Base-by-base conservation (phyloP, 345 rosid genomes). In the Acer campestre region DNA sequence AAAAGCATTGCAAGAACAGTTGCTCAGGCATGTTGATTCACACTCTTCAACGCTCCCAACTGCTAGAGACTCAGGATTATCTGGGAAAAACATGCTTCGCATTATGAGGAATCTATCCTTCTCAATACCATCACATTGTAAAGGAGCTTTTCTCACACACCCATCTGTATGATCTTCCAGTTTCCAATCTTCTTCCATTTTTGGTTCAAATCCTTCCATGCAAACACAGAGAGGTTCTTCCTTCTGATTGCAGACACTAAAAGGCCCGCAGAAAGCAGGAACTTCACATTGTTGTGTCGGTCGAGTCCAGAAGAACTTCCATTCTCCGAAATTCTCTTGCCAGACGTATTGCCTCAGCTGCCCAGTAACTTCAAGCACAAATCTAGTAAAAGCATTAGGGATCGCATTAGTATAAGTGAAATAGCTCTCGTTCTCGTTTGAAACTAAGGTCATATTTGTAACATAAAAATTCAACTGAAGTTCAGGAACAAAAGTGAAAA, bases 1-100 rank as follows among this genome's bases (percentile, higher is more conserved):
- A 70, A 58, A 80, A 77, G 81, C 86, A 46, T 67, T 77, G 61
- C 83, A 83, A 22, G 81, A 58, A 71, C 83, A 83, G 29, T 66
- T 67, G 9, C 68, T 48, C 75, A 80, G 65, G 73, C 83, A 80
- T 35, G 70, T 22, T 2, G 51, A 63, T 65, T 77, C 73, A 62
- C 83, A 83, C 55, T 70, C 83, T 44, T 29, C 44, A 13, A 48
- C 38, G 9, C 53, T 61, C 3, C 0, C 10, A 44, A 10, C 29
- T 29, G 67, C 20, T 13, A 48, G 0, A 10, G 27, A 16, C 74
- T 31, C 17, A 0, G 81, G 18, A 53, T 77, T 51, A 9, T 1
- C 16, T 12, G 83, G 79, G 22, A 80, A 70, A 40, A 5, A 5
- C 42, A 27, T 46, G 44, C 10, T 62, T 4, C 44, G 23, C 69